Evolutionary conservation across 1,139 yeast species (phyloP).

Genomic region (Scheffersomyces stambukii): DNA sequence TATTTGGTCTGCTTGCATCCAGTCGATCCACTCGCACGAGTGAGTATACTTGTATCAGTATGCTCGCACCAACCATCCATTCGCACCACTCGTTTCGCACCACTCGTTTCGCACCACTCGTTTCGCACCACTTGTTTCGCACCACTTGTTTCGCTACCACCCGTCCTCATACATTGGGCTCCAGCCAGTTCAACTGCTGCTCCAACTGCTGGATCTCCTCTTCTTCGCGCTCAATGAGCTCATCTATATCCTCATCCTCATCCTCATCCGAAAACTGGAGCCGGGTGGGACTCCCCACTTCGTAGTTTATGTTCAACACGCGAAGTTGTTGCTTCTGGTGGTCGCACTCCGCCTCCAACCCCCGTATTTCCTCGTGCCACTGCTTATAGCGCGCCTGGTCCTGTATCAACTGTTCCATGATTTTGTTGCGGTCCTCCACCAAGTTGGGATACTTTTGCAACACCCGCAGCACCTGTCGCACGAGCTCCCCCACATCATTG

Average conservation of each 20-base stretch:
- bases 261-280: constrained; percentile 4
- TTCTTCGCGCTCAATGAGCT: constrained; percentile 30
- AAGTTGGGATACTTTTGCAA: constrained; percentile 27
- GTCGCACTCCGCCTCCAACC: constrained; percentile 23
- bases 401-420: constrained; percentile 16
- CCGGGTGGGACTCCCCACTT: constrained; percentile 17
- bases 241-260: constrained; percentile 25
- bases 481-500: constrained; percentile 16
- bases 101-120: too few relatives aligned
- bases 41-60: too few relatives aligned
- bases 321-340: constrained; percentile 26
- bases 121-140: too few relatives aligned
- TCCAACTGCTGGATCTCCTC: constrained; percentile 30
- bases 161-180: too few relatives aligned
- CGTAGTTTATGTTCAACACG: constrained; percentile 22
- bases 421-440: constrained; percentile 20
- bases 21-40: too few relatives aligned
- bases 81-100: too few relatives aligned
- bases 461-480: constrained; percentile 17
- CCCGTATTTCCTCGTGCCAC: constrained; percentile 22
- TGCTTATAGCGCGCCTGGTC: constrained; percentile 19
- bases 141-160: too few relatives aligned
- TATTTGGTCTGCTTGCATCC: too few relatives aligned
- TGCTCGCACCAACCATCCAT: too few relatives aligned
- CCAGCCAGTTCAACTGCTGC: too few relatives aligned